Evolutionary conservation across 2,329 filamentous ascomycete species (phyloP).

Genomic region (Fusarium brachygibbosum): DNA sequence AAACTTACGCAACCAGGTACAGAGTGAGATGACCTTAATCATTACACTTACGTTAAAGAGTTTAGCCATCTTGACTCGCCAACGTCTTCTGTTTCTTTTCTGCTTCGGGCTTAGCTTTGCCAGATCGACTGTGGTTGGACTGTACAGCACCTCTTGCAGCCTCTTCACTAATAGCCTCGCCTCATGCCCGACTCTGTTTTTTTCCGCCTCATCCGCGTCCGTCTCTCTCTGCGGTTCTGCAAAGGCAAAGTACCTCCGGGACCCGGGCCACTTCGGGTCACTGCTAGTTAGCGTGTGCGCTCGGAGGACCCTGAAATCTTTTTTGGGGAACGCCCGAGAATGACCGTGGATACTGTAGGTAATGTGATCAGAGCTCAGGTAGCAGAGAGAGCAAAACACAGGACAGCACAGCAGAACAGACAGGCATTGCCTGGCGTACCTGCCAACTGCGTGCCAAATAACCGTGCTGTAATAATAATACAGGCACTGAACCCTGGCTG

Average conservation of each 20-base stretch:
- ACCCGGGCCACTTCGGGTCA: conserved; percentile 43
- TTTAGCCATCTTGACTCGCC: conserved; percentile 40
- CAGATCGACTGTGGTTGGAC: conserved; percentile 8
- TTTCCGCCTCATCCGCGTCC: conserved; percentile 47
- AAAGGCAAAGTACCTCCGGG: conserved; percentile 29
- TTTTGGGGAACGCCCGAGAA: conserved; percentile 38
- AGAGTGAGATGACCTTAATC: conserved; percentile 29
- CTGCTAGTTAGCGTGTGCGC: conserved; percentile 36
- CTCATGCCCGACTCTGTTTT: conserved; percentile 37
- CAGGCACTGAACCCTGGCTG: conserved; percentile 10
- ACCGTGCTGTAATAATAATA: background rate
- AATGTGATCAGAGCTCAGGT: conserved; percentile 8
- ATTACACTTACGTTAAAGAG: conserved; percentile 29
- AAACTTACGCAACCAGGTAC: conserved; percentile 27
- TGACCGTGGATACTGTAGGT: conserved; percentile 17
- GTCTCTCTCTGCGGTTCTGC: conserved; percentile 12
- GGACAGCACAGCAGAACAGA: conserved; percentile 8
- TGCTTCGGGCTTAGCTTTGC: conserved; percentile 32
- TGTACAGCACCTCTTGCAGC: conserved; percentile 5
- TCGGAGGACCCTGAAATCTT: conserved; percentile 48
- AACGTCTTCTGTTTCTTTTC: conserved; percentile 44
- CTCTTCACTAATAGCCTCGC: conserved; percentile 41
- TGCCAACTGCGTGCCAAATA: conserved; percentile 21
- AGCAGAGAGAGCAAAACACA: background rate
- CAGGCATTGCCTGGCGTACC: conserved; percentile 29